Base-by-base conservation (phyloP, 2,329 filamentous ascomycete species). In the Apiospora hydei region DNA sequence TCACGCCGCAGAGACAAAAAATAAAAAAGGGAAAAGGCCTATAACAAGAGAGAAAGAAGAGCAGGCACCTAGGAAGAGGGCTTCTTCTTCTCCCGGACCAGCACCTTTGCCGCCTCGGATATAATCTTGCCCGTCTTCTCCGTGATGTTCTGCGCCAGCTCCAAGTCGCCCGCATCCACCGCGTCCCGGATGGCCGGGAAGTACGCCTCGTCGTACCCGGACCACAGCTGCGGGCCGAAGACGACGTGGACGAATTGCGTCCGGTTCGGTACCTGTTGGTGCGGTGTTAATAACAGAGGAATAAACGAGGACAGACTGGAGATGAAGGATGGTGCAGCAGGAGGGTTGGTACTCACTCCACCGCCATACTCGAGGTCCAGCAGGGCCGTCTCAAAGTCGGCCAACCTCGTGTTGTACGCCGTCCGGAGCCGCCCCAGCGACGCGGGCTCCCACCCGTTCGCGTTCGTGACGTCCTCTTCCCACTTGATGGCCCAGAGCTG, bases 171-270 rank as follows among this genome's bases (percentile, higher is more conserved):
- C 4, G 86, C 88, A 74, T 93, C 89, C 53, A 98, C 86, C 11
- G 92, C 91, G 78, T 98, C 95, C 71, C 94, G 88, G 71, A 98
- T 93, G n/a, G 92, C 92, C 0, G 96, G 96, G 83, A 97, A 97
- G 74, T 89, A 89, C 0, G 89, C 88, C 71, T 89, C 88, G 44
- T 92, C 88, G 75, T 92, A 89, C 49, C 88, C 90, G 46, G 91
- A 91, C 92, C 94, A 95, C 3, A 90, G 85, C 78, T 94, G 90
- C 0, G 96, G 96, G 1, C 93, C 96, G 80, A 95, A 97, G 71
- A 99, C 84, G 78, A 97, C 88, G 82, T 98, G 96, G 82, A 97
- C 98, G 87, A 95, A 99, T 83, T 98, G 96, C 6, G 93, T 93
- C 75, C 96, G 91, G 77, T 94, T 94, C 51, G 94, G 93, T 5